Base-by-base conservation (phyloP, 75 land plant genomes). In the Chamaecyparis obtusa region DNA sequence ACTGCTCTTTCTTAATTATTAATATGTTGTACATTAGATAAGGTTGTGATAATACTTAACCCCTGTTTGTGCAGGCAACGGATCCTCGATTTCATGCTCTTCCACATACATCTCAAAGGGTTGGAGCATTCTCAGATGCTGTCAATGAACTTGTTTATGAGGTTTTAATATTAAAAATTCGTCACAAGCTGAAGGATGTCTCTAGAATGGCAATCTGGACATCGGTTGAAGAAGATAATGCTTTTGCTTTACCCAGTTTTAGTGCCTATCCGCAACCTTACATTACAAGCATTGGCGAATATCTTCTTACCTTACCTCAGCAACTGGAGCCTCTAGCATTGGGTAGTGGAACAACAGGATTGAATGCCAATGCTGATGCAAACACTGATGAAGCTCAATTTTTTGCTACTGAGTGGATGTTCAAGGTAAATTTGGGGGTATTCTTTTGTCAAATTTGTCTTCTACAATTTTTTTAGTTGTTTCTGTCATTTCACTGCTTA, bases 381-480 rank as follows among this genome's bases (percentile, higher is more conserved):
- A 90, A 88, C 80, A 87, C 88, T 41, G 99, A 98, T 54, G 99
- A 98, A 72, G 96, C 94, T 19, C 99, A 98, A 88, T 94, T 92
- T 84, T 95, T 98, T 88, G 99, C 99, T 86, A 95, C 99, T 83
- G 99, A 98, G 89, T 97, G 99, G 99, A 98, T 98, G 99, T 96
- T 95, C 86, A 98, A 98, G 99, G 99, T 98, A 86, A 87, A 49
- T 81, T 3, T n/a, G n/a, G 83, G 48, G n/a, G 15, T 14, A 11
- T n/a, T 81, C 32, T 81, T 46, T 2, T 81, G 11, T 46, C 11
- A 43, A 81, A 81, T 41, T 81, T 27, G 83, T 27, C 46, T 24
- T 13, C 16, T 46, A 46, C 46, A 27, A 46, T 11, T n/a, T 78
- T 78, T 78, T 44, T 10, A 24, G 30, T 81, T 7, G 41, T 44